Evolutionary conservation across 164 flowering plant genomes (phyloP).

Genomic region (Piper betle): DNA sequence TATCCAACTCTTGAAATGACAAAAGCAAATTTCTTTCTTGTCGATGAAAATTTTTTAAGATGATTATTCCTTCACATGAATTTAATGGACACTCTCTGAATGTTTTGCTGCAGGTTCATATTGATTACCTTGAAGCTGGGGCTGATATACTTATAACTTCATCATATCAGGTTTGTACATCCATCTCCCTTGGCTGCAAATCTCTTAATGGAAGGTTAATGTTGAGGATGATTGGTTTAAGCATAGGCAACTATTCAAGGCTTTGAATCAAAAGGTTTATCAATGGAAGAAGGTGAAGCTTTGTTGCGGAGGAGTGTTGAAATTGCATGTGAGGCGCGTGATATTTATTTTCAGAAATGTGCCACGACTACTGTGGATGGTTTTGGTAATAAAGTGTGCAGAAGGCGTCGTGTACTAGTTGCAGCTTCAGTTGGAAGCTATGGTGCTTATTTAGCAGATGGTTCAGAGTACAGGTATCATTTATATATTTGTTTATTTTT

Average conservation of each 20-base stretch:
- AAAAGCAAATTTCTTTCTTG: no score
- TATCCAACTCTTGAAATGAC: no score
- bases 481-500: neutral
- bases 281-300: conserved; percentile 38
- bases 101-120: conserved; percentile 37
- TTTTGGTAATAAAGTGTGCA: conserved; percentile 15
- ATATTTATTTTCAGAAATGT: conserved; percentile 23
- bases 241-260: conserved; percentile 53
- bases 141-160: conserved; percentile 57
- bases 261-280: conserved; percentile 39
- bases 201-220: neutral
- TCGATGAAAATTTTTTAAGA: no score
- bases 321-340: conserved; percentile 47
- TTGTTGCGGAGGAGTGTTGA: conserved; percentile 42
- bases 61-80: neutral
- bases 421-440: conserved; percentile 67
- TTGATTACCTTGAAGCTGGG: conserved; percentile 67
- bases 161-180: conserved; percentile 51
- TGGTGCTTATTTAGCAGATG: conserved; percentile 63
- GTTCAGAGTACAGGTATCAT: conserved; percentile 49
- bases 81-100: neutral
- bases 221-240: neutral
- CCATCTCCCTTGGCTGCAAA: neutral
- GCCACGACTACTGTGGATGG: conserved; percentile 5
- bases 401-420: conserved; percentile 30